A percentile compares a stretch with the other conserved stretches of the same genome.
Conservation (phyloP, 345 rosid species). For the Acer saccharum region DNA sequence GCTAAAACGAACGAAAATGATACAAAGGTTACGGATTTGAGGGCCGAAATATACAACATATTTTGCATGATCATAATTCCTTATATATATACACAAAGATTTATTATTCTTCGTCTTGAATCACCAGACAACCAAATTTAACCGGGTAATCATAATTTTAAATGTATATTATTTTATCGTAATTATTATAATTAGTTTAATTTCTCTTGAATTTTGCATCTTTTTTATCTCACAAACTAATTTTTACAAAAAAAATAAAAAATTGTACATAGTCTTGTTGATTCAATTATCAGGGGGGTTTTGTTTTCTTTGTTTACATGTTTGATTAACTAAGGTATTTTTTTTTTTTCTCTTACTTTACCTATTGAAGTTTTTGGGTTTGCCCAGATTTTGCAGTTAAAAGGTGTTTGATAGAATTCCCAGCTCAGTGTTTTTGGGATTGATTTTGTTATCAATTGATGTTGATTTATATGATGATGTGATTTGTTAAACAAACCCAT, state of each 20-base stretch:
- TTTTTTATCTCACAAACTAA: neutral
- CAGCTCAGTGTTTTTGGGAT: neutral
- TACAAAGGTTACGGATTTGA: too few relatives aligned
- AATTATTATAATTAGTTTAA: neutral
- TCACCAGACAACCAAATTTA: neutral
- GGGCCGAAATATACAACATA: too few relatives aligned
- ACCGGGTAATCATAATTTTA: conserved; percentile 4
- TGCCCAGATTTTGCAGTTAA: neutral
- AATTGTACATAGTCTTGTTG: neutral
- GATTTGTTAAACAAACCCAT: neutral
- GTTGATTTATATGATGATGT: neutral
- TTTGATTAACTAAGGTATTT: neutral
- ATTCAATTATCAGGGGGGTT: neutral
- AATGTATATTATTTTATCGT: neutral
- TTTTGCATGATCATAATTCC: too few relatives aligned
- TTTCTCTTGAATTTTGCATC: neutral
- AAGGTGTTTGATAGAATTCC: neutral
- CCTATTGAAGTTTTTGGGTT: neutral
- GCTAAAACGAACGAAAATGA: too few relatives aligned
- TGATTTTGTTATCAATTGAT: neutral
- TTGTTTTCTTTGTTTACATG: neutral
- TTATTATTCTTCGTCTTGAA: neutral
- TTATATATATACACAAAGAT: too few relatives aligned
- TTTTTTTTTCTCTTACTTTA: neutral
- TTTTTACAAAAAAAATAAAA: neutral